Conservation (phyloP, 306 rosid species). For the Hippophae gyantsensis region DNA sequence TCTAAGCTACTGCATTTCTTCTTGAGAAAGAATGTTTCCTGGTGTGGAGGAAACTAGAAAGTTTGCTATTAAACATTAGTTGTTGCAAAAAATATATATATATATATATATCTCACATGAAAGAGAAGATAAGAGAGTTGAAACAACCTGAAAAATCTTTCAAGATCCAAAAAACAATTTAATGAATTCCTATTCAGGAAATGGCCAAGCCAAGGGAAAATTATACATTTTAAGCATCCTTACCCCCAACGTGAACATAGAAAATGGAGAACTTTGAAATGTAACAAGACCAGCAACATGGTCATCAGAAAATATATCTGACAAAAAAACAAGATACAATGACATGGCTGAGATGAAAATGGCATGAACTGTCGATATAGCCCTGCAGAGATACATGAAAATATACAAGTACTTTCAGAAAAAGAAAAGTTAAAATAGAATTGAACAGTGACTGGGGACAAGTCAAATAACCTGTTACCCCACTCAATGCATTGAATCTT, state of each 20-base stretch:
- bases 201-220: neutral
- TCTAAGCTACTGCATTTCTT: too few relatives aligned
- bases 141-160: too few relatives aligned
- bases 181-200: too few relatives aligned
- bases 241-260: slow-evolving; percentile 49
- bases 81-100: too few relatives aligned
- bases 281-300: slow-evolving; percentile 33
- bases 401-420: slow-evolving; percentile 15
- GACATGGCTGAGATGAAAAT: slow-evolving; percentile 43
- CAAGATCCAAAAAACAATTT: too few relatives aligned
- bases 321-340: slow-evolving; percentile 49
- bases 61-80: too few relatives aligned
- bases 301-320: slow-evolving; percentile 57
- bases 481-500: slow-evolving; percentile 53
- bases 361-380: slow-evolving; percentile 53
- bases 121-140: too few relatives aligned
- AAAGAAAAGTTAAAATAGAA: neutral
- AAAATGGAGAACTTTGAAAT: slow-evolving; percentile 42
- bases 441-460: neutral
- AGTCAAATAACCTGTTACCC: slow-evolving; percentile 40
- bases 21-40: too few relatives aligned
- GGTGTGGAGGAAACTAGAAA: too few relatives aligned
- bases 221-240: neutral
- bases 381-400: slow-evolving; percentile 29
- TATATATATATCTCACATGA: too few relatives aligned